These are phyloP conservation scores for Capsella rubella DNA, from an alignment of 441 rosid genomes.

Conservation along the genomic window DNA sequence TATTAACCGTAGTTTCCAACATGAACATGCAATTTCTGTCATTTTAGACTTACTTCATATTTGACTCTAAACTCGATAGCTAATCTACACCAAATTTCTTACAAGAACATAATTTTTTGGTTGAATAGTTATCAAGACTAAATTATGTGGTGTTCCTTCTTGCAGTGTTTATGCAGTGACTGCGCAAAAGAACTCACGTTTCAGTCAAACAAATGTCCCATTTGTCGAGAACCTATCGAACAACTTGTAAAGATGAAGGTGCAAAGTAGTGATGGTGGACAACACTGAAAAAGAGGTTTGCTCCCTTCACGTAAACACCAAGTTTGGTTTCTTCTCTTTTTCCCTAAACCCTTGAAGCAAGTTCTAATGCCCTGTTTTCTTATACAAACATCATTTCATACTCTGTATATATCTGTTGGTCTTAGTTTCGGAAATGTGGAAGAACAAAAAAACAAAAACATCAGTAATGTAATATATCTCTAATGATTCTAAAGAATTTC, in stretches of 20 bases:
- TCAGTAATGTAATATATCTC: conserved; percentile 27
- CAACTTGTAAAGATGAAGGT: conserved; percentile 81
- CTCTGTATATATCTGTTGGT: conserved; percentile 26
- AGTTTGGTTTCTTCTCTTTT: conserved; percentile 16
- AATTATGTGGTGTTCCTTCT: conserved; percentile 26
- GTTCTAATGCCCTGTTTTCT: conserved; percentile 10
- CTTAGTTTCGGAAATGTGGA: conserved; percentile 18
- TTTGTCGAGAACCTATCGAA: conserved; percentile 74
- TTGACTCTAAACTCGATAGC: background rate
- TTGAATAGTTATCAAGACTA: conserved; percentile 4
- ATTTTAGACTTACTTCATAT: background rate
- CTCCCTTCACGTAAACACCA: conserved; percentile 39
- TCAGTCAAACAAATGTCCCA: conserved; percentile 83
- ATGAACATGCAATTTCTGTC: background rate
- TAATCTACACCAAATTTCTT: conserved; percentile 7
- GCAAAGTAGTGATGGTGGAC: conserved; percentile 49
- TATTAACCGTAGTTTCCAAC: background rate
- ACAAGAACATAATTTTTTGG: conserved; percentile 7
- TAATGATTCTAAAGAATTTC: conserved; percentile 28
- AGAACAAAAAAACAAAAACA: background rate
- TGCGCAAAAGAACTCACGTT: conserved; percentile 77
- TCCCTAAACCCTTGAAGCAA: background rate
- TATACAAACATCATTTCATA: conserved; percentile 16
- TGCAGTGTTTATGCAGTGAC: conserved; percentile 82
- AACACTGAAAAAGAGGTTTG: conserved; percentile 33